Evolutionary conservation across 768 basidiomycete genomes (phyloP).

Genomic region (Coprinopsis strossmayeri): DNA sequence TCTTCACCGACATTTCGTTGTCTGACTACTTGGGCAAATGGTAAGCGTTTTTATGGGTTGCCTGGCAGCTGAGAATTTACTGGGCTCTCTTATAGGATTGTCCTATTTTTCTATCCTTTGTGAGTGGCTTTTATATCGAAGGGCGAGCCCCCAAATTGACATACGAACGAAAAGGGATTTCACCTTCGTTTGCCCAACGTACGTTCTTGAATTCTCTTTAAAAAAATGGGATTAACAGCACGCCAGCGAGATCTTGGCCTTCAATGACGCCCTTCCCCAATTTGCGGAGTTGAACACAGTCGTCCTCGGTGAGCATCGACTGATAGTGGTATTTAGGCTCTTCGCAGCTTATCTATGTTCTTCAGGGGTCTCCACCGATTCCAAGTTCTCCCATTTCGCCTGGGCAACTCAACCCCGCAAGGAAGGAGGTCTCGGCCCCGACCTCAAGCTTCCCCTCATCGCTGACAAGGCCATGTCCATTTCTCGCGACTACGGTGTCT

Average conservation of each 20-base stretch:
- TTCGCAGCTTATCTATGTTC: conserved; percentile 1
- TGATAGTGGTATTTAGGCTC: background rate
- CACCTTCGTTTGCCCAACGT: conserved; percentile 90
- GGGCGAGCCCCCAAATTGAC: background rate
- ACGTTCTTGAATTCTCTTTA: conserved; percentile 12
- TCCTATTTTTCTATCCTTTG: conserved; percentile 93
- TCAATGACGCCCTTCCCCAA: conserved; percentile 77
- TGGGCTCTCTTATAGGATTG: conserved; percentile 51
- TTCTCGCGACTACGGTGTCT: conserved; percentile 80
- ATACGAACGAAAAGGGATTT: conserved; percentile 51
- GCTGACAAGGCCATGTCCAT: conserved; percentile 78
- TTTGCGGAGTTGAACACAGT: conserved; percentile 70
- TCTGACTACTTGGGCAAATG: conserved; percentile 76
- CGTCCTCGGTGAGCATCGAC: conserved; percentile 58
- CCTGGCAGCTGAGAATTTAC: conserved; percentile 6
- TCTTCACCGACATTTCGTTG: conserved; percentile 74
- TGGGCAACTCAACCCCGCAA: conserved; percentile 81
- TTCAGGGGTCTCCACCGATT: conserved; percentile 83
- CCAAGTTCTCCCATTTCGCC: conserved; percentile 80
- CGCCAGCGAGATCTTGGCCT: conserved; percentile 77
- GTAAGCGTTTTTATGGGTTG: conserved; percentile 31
- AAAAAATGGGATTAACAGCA: background rate
- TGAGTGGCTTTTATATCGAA: conserved; percentile 29
- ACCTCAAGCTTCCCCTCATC: conserved; percentile 78
- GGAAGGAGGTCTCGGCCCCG: conserved; percentile 85